Conservation (phyloP, 2,329 filamentous ascomycete genomes). For the Colletotrichum sp. region DNA sequence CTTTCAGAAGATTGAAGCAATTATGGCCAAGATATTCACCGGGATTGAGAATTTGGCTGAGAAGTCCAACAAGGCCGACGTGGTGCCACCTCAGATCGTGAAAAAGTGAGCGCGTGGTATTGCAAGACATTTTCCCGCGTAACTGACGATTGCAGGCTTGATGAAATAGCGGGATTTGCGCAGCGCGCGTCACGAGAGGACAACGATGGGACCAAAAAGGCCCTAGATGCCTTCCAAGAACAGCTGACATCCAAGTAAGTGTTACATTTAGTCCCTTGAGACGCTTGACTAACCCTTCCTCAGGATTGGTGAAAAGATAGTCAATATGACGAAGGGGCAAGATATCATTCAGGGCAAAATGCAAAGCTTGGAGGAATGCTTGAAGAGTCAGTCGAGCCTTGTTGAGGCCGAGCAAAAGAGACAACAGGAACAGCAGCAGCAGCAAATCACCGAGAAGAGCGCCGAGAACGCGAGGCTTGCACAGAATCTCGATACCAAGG, state of each 20-base stretch:
- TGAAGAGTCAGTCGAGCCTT: background rate
- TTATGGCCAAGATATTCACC: background rate
- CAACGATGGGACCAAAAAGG: background rate
- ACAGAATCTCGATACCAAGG: background rate
- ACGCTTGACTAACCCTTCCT: background rate
- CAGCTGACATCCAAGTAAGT: background rate
- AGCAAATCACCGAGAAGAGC: slow-evolving; percentile 11
- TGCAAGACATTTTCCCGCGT: background rate
- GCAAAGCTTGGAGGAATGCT: background rate
- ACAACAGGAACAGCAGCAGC: background rate
- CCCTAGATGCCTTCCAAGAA: background rate
- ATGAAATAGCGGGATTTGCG: background rate
- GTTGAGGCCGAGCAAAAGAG: background rate
- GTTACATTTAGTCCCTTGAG: background rate
- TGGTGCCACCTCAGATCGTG: background rate
- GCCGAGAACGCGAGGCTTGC: background rate
- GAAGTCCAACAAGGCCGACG: background rate
- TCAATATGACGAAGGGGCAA: background rate
- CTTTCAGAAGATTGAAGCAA: background rate
- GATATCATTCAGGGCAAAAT: background rate
- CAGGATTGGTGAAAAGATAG: background rate
- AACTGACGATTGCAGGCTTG: background rate
- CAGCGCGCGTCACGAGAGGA: background rate
- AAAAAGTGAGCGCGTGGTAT: background rate
- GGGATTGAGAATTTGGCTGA: background rate